A percentile compares a stretch with the other conserved stretches of the same genome.
phyloP scores from a whole-genome alignment of 1,284 basidiomycete species.

The Omphalotus olearius region DNA sequence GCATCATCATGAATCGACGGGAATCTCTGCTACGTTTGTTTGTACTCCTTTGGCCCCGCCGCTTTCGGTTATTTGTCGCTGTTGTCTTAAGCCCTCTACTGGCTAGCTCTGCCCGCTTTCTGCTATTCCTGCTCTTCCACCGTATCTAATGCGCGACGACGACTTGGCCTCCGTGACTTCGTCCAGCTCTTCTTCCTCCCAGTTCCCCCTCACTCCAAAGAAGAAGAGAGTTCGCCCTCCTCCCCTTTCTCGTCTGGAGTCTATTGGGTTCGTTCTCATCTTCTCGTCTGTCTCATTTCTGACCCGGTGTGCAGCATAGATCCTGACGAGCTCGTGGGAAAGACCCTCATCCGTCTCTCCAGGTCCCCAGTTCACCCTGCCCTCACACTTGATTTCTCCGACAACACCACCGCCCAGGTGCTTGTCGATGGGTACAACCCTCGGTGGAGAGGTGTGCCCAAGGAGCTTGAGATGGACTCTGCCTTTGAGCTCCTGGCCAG shows the following conservation, averaged over 20 bases:
- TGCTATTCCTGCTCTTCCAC: neutral
- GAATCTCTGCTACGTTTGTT: too few relatives aligned
- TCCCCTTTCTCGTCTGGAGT: constrained; percentile 24
- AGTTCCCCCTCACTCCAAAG: constrained; percentile 14
- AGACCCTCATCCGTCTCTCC: constrained; percentile 42
- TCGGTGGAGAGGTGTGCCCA: constrained; percentile 48
- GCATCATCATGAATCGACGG: too few relatives aligned
- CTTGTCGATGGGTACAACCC: constrained; percentile 62
- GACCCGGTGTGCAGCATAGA: constrained; percentile 33
- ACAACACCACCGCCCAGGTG: constrained; percentile 50
- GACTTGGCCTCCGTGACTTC: constrained; percentile 12
- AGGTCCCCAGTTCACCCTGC: constrained; percentile 52
- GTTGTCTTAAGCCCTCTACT: neutral
- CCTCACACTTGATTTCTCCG: constrained; percentile 52
- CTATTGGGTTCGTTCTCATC: constrained; percentile 22
- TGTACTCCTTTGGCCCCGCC: neutral
- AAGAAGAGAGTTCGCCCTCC: constrained; percentile 25
- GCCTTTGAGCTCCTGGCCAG: constrained; percentile 33
- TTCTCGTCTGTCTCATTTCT: neutral
- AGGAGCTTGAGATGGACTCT: constrained; percentile 53
- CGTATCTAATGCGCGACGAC: constrained; percentile 2
- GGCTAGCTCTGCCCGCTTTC: too few relatives aligned
- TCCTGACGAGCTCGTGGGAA: constrained; percentile 47
- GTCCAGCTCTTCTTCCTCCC: constrained; percentile 20
- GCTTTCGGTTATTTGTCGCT: neutral